A percentile compares a stretch with the other conserved stretches of the same genome.
Conservation (phyloP, 2,329 filamentous ascomycete genomes). For the Scortechinia acanthostroma region DNA sequence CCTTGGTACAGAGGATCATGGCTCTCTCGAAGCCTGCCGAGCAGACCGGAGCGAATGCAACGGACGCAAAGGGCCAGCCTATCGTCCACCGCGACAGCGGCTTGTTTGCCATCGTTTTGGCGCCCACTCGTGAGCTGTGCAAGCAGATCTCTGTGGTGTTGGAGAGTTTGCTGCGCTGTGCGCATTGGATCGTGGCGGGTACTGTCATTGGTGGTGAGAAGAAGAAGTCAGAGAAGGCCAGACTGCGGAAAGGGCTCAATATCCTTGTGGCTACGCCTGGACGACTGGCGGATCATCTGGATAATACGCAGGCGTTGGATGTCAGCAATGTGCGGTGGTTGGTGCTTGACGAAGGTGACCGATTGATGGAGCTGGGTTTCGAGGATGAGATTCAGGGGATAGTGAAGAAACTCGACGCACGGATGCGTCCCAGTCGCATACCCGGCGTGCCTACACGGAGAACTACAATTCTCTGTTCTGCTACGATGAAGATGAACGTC, state of each 20-base stretch:
- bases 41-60: slow-evolving; percentile 13
- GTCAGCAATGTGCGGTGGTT: slow-evolving; percentile 88
- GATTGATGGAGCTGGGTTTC: slow-evolving; percentile 97
- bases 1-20: slow-evolving; percentile 83
- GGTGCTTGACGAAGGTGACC: slow-evolving; percentile 89
- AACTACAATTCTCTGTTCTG: slow-evolving; percentile 86
- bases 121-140: slow-evolving; percentile 86
- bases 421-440: background rate
- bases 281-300: slow-evolving; percentile 80
- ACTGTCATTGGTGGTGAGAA: slow-evolving; percentile 69
- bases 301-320: slow-evolving; percentile 83
- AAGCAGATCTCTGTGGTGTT: slow-evolving; percentile 87
- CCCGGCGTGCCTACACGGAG: slow-evolving; percentile 35
- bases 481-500: slow-evolving; percentile 96
- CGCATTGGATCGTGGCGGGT: slow-evolving; percentile 88
- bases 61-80: slow-evolving; percentile 25
- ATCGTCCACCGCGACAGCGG: slow-evolving; percentile 77
- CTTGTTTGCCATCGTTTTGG: slow-evolving; percentile 86
- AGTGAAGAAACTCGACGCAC: slow-evolving; percentile 56
- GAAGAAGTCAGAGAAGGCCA: slow-evolving; percentile 80
- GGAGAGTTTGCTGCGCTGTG: slow-evolving; percentile 77
- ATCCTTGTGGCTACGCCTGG: slow-evolving; percentile 93
- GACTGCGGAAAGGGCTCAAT: slow-evolving; percentile 86
- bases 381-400: slow-evolving; percentile 88
- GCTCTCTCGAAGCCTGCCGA: slow-evolving; percentile 38